phyloP scores from a whole-genome alignment of 129 eudicot species.

The Smallanthus sonchifolius region DNA sequence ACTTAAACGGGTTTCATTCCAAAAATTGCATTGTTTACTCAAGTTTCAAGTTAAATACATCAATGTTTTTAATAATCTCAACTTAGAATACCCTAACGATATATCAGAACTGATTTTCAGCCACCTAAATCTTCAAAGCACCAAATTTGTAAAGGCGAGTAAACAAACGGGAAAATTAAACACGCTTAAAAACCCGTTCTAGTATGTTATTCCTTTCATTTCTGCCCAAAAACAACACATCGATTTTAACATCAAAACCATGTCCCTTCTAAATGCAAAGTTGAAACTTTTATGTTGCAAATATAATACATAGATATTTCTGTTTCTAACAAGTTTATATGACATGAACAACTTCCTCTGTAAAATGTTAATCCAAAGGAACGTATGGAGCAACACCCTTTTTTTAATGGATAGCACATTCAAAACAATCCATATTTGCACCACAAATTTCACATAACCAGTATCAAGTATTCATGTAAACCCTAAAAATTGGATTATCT shows the following conservation, averaged over 20 bases:
- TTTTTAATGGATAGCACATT: neutral
- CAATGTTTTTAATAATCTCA: neutral
- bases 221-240: no score
- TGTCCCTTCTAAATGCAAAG: neutral
- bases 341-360: neutral
- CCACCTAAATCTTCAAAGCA: neutral
- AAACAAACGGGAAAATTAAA: no score
- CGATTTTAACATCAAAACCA: neutral
- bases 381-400: neutral
- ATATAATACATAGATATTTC: neutral
- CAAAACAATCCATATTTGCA: neutral
- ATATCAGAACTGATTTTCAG: neutral
- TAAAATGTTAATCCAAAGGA: neutral
- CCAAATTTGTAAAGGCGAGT: no score
- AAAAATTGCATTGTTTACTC: neutral
- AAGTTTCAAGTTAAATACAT: neutral
- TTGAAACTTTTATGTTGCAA: neutral
- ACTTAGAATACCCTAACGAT: neutral
- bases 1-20: neutral
- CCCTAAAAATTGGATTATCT: neutral
- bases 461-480: neutral
- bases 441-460: neutral
- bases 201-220: neutral
- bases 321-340: neutral
- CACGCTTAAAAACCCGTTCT: no score